Percentiles rank a stretch among this genome's conserved stretches.
phyloP scores from a whole-genome alignment of 2,329 filamentous ascomycete genomes.

The Byssothecium circinans region DNA sequence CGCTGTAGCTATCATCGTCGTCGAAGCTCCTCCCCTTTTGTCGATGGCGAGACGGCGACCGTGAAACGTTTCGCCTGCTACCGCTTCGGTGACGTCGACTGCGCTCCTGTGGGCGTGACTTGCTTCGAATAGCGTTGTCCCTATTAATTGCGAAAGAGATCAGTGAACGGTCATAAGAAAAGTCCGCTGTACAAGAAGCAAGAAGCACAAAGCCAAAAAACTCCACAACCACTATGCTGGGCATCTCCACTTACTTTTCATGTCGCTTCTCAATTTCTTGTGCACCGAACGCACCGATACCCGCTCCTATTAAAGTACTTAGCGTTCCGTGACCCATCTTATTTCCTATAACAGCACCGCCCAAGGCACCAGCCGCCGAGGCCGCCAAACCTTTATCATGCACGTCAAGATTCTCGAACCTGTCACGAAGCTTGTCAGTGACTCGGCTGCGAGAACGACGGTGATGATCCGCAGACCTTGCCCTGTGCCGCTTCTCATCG shows the following conservation, averaged over 20 bases:
- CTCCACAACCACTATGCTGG: background rate
- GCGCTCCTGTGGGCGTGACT: constrained; percentile 5
- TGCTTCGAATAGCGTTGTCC: constrained; percentile 12
- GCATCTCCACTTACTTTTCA: constrained; percentile 26
- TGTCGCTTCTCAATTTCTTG: constrained; percentile 28
- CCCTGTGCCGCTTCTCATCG: constrained; percentile 33
- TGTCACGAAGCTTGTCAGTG: constrained; percentile 38
- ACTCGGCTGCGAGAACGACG: constrained; percentile 37
- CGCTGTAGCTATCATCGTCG: constrained; percentile 14
- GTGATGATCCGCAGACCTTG: constrained; percentile 40
- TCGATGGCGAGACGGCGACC: constrained; percentile 18
- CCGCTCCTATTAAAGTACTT: constrained; percentile 42
- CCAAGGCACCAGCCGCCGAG: constrained; percentile 44
- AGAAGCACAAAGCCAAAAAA: background rate
- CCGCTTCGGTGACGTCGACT: constrained; percentile 14
- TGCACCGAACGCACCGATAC: constrained; percentile 38
- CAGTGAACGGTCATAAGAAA: constrained; percentile 10
- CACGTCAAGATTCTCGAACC: constrained; percentile 38
- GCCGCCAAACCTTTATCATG: constrained; percentile 38
- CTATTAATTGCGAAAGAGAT: constrained; percentile 8
- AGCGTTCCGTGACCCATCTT: constrained; percentile 38
- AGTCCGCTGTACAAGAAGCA: background rate
- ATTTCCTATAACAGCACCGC: constrained; percentile 39
- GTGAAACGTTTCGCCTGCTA: constrained; percentile 13
- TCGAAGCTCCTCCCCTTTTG: constrained; percentile 10